Percentiles rank a stretch among this genome's conserved stretches.
Evolutionary conservation across 306 rosid species (phyloP).

Genomic region (Purshia tridentata): DNA sequence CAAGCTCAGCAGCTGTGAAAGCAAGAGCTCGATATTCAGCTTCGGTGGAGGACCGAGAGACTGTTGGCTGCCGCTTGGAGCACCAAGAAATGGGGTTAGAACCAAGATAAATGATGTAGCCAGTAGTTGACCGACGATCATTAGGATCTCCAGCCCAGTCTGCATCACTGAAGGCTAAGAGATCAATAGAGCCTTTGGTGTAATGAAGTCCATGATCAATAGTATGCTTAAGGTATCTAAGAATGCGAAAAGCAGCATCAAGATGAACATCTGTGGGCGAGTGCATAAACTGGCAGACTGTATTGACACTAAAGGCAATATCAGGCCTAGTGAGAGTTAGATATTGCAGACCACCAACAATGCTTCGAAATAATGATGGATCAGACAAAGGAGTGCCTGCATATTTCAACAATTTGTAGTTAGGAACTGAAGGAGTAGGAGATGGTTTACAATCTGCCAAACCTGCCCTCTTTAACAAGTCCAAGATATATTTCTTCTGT

Average conservation of each 20-base stretch:
- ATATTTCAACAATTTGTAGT: background rate
- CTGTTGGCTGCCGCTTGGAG: background rate
- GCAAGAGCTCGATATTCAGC: background rate
- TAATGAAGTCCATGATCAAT: background rate
- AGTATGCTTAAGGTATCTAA: background rate
- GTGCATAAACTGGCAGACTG: background rate
- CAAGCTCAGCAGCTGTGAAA: background rate
- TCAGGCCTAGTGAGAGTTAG: background rate
- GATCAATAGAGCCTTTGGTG: background rate
- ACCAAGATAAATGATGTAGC: background rate
- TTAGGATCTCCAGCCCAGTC: background rate
- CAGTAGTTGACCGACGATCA: background rate
- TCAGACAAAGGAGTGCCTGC: background rate
- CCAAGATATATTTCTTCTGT: background rate
- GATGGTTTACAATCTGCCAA: accelerated
- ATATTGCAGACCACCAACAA: background rate
- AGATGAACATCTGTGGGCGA: background rate
- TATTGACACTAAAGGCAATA: background rate
- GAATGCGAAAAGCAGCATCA: background rate
- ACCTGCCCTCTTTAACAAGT: background rate
- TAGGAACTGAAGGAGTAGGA: background rate
- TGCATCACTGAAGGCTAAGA: background rate
- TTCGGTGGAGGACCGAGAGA: background rate
- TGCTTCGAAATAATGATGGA: background rate
- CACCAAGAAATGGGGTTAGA: background rate